Base-by-base conservation (phyloP, 2,329 filamentous ascomycete species). In the Ceratocystis lukuohia region DNA sequence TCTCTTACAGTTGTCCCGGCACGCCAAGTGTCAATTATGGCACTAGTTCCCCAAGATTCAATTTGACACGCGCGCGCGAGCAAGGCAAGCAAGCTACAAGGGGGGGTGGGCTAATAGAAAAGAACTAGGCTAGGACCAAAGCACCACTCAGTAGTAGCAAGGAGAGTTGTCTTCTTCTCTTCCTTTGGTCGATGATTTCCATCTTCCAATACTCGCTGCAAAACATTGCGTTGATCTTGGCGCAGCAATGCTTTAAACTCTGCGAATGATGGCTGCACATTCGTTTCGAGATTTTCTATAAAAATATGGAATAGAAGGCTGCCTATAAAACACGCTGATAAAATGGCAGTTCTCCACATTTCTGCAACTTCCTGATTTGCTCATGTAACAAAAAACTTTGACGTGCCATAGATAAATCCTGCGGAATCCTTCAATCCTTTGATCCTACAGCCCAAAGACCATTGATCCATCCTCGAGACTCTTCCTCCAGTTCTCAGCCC, bases 11-110 rank as follows among this genome's bases (percentile, higher is more conserved):
- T 17, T 57, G 53, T 28, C 53, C 53, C 20, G 53, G 53, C 53
- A 57, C 22, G 53, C 53, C 53, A 57, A 57, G 53, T 57, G 53
- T 57, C 53, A 57, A 41, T 17, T 57, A 10, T 57, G 53, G 53
- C 53, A 57, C 53, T 57, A 57, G 53, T 17, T 57, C 20, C 37
- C n/a, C 22, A 57, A 57, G 10, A 15, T 57, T 12, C 53, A 30
- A 33, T 57, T 57, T 50, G 20, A 50, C 53, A 56, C 50, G 8
- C 53, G 20, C 53, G 22, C 53, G 20, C 53, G 22, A 6, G 20
- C 12, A 30, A 22, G 22, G 22, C 37, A 50, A 17, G 46, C 17
- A n/a, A 50, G 46, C 46, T 41, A 10, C 37, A 41, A 12, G 33
- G 37, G 37, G 8, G 37, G 37, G 37, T 12, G 37, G 37, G 45